Percentiles rank a stretch among this genome's conserved stretches.
These are phyloP conservation scores for Candida sp. DNA, from an alignment of 1,139 yeast genomes.

Conservation along the genomic window DNA sequence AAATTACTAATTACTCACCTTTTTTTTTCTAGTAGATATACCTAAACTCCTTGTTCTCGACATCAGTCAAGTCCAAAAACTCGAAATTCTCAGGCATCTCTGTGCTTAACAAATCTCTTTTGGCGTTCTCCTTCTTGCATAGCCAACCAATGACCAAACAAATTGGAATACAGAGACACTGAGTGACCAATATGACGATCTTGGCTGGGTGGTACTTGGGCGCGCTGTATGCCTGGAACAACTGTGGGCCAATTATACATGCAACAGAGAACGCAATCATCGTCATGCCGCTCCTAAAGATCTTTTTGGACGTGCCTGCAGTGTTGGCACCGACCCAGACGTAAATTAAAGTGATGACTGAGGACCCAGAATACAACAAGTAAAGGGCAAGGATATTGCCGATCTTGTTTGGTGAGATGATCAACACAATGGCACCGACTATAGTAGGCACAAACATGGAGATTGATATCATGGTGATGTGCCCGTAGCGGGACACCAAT, in stretches of 20 bases:
- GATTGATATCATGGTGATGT: constrained; percentile 28
- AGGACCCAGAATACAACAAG: constrained; percentile 39
- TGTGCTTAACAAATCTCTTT: constrained; percentile 20
- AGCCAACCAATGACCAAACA: constrained; percentile 28
- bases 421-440: constrained; percentile 38
- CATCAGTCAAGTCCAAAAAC: constrained; percentile 41
- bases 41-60: constrained; percentile 36
- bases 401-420: constrained; percentile 26
- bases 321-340: constrained; percentile 42
- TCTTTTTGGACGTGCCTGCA: constrained; percentile 38
- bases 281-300: constrained; percentile 31
- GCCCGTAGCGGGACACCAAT: constrained; percentile 28
- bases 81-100: constrained; percentile 24
- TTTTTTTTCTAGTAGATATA: constrained; percentile 35
- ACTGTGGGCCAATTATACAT: constrained; percentile 43
- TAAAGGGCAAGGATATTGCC: constrained; percentile 42
- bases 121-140: constrained; percentile 27
- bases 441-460: constrained; percentile 40
- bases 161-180: constrained; percentile 34
- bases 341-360: constrained; percentile 36
- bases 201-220: constrained; percentile 41
- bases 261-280: constrained; percentile 42
- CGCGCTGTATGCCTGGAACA: constrained; percentile 31
- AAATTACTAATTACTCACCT: too few relatives aligned
- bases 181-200: constrained; percentile 34